Base-by-base conservation (phyloP, 83 land plant genomes). In the Picea engelmannii region DNA sequence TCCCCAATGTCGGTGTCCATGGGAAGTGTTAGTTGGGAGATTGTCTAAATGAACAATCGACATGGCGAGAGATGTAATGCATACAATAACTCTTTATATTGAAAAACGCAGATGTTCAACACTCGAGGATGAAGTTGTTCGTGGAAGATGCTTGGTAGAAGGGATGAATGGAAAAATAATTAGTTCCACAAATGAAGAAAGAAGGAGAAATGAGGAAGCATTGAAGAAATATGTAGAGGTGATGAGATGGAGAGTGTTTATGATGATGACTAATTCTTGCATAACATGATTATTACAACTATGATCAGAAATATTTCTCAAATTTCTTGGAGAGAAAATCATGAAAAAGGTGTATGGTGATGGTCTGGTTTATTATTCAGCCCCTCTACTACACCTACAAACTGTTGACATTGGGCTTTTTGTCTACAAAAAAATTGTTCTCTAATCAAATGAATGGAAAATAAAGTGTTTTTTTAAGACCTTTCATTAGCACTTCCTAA, bases 111-210 rank as follows among this genome's bases (percentile, higher is more conserved):
- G 85, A 1, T 70, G 85, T 27, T n/a, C 75, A 7, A 79, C 88
- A 27, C 75, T 86, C 12, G 85, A 86, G 80, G 88, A 86, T 73
- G 88, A 82, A 8, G 85, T 86, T 16, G 85, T 86, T 47, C 85
- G 0, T 44, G 47, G 6, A 0, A 44, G 47, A 44, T 44, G 47
- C 7, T 86, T 61, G 24, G 79, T 23, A 59, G 79, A 78, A 78
- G 76, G 49, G 24, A 73, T 73, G 76, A n/a, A 44, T 18, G 58
- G 76, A 44, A 44, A 44, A 70, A 70, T 9, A 6, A 6, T 17
- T 44, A 23, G 15, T 73, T 20, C 55, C 49, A 73, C 42, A 44
- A 52, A 73, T 0, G 24, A 40, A 44, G 76, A 44, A 8, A 73
- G 47, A 73, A 9, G 2, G 7, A 73, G 76, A 73, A 73, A 9